Base-by-base conservation (phyloP, 495 filamentous ascomycete genomes). In the Glonium stellatum region DNA sequence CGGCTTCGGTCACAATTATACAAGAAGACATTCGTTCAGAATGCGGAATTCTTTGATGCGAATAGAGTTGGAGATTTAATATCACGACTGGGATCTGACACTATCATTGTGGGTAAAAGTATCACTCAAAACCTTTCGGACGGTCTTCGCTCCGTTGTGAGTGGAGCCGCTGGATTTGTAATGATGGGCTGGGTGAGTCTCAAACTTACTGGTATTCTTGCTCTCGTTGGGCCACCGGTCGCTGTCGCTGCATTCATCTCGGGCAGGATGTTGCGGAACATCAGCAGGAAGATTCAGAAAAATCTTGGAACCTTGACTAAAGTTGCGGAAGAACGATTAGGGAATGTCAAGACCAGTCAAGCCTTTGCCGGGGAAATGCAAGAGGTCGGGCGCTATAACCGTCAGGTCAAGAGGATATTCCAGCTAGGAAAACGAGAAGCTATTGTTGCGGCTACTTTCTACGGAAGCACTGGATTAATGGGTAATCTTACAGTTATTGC, bases 41-140 rank as follows among this genome's bases (percentile, higher is more conserved):
- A 98, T 72, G 95, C 95, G 58, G 93, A 98, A 69, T 98, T 98
- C 77, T 98, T 97, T 70, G 93, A 98, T 70, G 93, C 93, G 39
- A 98, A 98, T 75, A 81, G 95, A 19, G 90, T 96, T 39, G 93
- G 93, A 63, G 93, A 98, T 70, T 75, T 98, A 65, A 96, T 97
- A 66, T 97, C 92, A 50, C 84, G 93, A 13, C 84, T 98, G 21
- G 89, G 91, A 66, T 96, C 91, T 9, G 93, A 98, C 70, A 97
- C 93, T 1, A 87, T 97, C 64, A 92, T 98, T 63, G 92, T 97
- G 35, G 93, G 92, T 64, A 98, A 98, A 76, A 95, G 89, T 72
- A 95, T 98, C 66, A 97, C 95, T 10, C 93, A 97, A 65, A 98
- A 98, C 69, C 76, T 98, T 46, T 96, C 92, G 1, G 93, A 98